These are phyloP conservation scores for Sindora glabra DNA, from an alignment of 306 rosid genomes.

Conservation along the genomic window DNA sequence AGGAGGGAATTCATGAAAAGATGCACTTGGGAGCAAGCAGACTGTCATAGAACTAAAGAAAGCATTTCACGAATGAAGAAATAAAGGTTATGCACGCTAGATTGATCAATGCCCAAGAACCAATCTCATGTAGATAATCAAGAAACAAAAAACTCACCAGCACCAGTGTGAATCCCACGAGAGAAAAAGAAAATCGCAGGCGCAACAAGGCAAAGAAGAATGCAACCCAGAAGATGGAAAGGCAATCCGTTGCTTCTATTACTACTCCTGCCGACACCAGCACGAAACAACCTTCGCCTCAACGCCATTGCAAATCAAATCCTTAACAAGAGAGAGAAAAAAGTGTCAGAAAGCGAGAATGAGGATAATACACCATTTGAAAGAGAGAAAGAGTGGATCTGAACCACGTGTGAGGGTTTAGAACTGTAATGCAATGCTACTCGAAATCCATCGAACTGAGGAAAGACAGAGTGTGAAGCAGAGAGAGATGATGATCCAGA, in stretches of 20 bases:
- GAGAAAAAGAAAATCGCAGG: slow-evolving; percentile 61
- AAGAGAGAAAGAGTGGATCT: neutral
- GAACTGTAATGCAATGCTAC: neutral
- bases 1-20: too few species aligned
- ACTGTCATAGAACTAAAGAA: neutral
- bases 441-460: slow-evolving; percentile 20
- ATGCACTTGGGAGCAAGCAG: neutral
- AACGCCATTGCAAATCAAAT: slow-evolving; percentile 48
- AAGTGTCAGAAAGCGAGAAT: neutral
- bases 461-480: neutral
- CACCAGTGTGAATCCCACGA: slow-evolving; percentile 39
- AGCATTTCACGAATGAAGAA: neutral
- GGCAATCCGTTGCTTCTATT: slow-evolving; percentile 46
- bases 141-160: slow-evolving; percentile 33
- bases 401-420: neutral
- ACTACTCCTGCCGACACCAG: slow-evolving; percentile 27
- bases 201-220: slow-evolving; percentile 44
- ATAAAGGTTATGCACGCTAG: neutral
- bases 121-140: neutral
- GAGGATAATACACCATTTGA: neutral
- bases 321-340: neutral
- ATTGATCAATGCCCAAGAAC: neutral
- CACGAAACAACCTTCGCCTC: slow-evolving; percentile 36
- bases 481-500: neutral
- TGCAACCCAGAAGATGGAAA: slow-evolving; percentile 34